These are phyloP conservation scores for Zymoseptoria ardabiliae DNA, from an alignment of 2,329 filamentous ascomycete species.

Conservation along the genomic window DNA sequence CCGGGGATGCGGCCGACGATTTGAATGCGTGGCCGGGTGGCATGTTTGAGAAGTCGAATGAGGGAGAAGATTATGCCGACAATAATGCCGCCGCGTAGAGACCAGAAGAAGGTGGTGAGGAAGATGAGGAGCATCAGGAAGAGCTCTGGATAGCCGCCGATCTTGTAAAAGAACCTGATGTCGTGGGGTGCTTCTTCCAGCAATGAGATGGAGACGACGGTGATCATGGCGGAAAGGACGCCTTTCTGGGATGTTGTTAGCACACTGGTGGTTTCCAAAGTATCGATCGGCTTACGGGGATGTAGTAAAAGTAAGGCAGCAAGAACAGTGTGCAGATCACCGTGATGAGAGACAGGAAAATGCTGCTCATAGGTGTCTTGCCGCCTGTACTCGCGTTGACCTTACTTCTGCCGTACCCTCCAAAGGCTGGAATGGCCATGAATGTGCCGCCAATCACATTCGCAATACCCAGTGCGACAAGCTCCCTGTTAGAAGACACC, in stretches of 20 bases:
- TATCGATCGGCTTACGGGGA: slow-evolving; percentile 60
- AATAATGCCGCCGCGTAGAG: slow-evolving; percentile 84
- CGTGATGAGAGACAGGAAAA: slow-evolving; percentile 77
- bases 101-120: slow-evolving; percentile 87
- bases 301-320: slow-evolving; percentile 85
- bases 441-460: slow-evolving; percentile 91
- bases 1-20: slow-evolving; percentile 86
- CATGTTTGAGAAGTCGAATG: slow-evolving; percentile 80
- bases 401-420: slow-evolving; percentile 92
- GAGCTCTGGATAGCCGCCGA: slow-evolving; percentile 80
- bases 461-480: slow-evolving; percentile 82
- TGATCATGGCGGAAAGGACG: slow-evolving; percentile 87
- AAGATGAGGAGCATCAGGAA: slow-evolving; percentile 86
- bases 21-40: slow-evolving; percentile 87
- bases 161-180: slow-evolving; percentile 77
- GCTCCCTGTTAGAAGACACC: slow-evolving; percentile 83
- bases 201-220: slow-evolving; percentile 86
- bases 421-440: slow-evolving; percentile 87
- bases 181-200: slow-evolving; percentile 95
- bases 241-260: slow-evolving; percentile 58
- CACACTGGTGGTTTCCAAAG: neutral
- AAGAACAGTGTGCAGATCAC: slow-evolving; percentile 74
- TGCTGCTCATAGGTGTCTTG: slow-evolving; percentile 85
- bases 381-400: slow-evolving; percentile 89
- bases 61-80: slow-evolving; percentile 88